A percentile compares a stretch with the other conserved stretches of the same genome.
Conservation (phyloP, 768 basidiomycete species). For the Vishniacozyma victoriae region DNA sequence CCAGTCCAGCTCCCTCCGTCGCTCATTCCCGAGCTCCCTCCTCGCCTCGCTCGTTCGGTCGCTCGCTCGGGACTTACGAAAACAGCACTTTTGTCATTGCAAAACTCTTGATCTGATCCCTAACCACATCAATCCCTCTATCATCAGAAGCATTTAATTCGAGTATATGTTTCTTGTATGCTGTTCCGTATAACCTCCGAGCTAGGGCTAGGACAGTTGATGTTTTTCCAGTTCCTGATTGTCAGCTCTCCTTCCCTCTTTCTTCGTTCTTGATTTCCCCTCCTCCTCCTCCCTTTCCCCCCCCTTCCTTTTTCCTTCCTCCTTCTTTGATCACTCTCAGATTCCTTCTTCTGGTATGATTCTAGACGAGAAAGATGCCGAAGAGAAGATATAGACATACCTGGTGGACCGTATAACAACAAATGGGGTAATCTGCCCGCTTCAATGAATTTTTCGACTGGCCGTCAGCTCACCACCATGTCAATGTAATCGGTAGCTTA, state of each 20-base stretch:
- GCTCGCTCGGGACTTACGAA: constrained; percentile 44
- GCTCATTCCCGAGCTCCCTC: too few species aligned
- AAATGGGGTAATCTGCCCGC: constrained; percentile 90
- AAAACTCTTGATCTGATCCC: constrained; percentile 98
- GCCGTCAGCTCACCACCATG: neutral
- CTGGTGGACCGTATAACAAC: constrained; percentile 95
- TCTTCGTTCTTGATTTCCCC: constrained; percentile 9
- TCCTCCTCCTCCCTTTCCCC: neutral
- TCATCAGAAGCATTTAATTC: constrained; percentile 99
- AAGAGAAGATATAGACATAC: constrained; percentile 44
- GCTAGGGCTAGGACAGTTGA: constrained; percentile 95
- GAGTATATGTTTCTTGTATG: constrained; percentile 84
- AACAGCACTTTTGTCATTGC: constrained; percentile 85
- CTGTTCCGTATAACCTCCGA: constrained; percentile 80
- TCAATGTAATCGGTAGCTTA: constrained; percentile 41
- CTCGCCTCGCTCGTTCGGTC: too few species aligned
- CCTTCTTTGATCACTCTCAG: neutral
- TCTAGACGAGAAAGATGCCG: neutral
- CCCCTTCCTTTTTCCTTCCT: neutral
- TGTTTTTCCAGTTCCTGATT: constrained; percentile 76
- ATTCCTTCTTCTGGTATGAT: neutral
- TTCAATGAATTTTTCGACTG: constrained; percentile 95
- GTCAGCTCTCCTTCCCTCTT: constrained; percentile 5
- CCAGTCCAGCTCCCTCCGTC: too few species aligned
- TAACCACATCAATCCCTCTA: constrained; percentile 94